Evolutionary conservation across 441 rosid genomes (phyloP).

Genomic region (Aleurites moluccanus): DNA sequence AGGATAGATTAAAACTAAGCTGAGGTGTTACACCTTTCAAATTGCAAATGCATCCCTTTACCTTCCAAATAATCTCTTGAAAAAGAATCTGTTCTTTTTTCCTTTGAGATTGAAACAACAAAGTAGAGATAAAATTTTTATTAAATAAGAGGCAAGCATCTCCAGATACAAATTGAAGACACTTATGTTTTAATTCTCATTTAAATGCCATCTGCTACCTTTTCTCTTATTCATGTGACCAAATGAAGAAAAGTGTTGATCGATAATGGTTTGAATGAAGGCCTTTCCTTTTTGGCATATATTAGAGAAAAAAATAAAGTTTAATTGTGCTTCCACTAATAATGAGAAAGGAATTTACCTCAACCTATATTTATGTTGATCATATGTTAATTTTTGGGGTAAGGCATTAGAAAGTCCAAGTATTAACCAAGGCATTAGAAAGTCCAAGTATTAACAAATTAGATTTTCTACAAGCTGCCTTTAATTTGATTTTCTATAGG

Average conservation of each 20-base stretch:
- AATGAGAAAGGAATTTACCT: neutral
- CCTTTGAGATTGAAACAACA: slow-evolving; percentile 1
- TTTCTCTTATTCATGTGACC: neutral
- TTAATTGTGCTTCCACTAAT: neutral
- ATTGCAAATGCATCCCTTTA: too few relatives aligned
- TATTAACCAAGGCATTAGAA: neutral
- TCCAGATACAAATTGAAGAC: neutral
- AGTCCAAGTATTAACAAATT: neutral
- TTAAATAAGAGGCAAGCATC: neutral
- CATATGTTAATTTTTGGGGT: neutral
- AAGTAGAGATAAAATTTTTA: neutral
- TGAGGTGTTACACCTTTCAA: too few relatives aligned
- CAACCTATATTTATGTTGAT: neutral
- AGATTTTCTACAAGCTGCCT: neutral
- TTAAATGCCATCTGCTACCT: neutral
- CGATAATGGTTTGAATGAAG: neutral
- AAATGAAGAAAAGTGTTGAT: neutral
- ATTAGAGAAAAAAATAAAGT: neutral
- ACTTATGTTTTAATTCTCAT: neutral
- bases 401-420: too few relatives aligned
- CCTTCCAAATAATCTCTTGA: slow-evolving; percentile 7
- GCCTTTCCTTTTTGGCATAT: neutral
- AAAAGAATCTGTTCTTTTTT: neutral
- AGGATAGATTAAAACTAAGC: too few relatives aligned
- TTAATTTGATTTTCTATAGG: too few relatives aligned